Percentiles rank a stretch among this genome's conserved stretches.
Evolutionary conservation across 805 yeast genomes (phyloP).

Genomic region (Lipomyces yamadae): DNA sequence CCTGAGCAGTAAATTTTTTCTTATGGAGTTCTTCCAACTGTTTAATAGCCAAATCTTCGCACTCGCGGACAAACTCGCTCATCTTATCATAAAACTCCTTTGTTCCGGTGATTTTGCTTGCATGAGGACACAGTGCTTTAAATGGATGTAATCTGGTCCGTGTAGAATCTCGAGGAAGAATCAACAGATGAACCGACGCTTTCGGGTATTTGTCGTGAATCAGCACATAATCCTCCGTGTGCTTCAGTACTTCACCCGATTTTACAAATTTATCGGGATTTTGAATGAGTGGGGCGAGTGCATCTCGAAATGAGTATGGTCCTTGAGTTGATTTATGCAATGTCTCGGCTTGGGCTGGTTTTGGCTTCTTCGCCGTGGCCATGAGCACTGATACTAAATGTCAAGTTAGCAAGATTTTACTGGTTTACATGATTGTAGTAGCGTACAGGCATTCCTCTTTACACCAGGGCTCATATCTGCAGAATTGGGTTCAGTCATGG

Average conservation of each 20-base stretch:
- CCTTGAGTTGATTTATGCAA: background rate
- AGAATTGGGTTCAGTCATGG: background rate
- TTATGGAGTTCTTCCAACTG: constrained; percentile 38
- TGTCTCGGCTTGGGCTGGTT: constrained; percentile 1
- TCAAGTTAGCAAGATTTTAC: background rate
- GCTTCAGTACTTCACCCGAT: constrained; percentile 50
- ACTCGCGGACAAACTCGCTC: constrained; percentile 48
- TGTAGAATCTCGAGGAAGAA: constrained; percentile 58
- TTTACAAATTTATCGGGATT: constrained; percentile 50
- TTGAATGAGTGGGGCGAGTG: constrained; percentile 55
- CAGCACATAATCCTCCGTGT: constrained; percentile 60
- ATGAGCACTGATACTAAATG: background rate
- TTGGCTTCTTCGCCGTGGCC: background rate
- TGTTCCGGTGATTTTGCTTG: background rate
- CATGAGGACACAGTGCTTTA: constrained; percentile 50
- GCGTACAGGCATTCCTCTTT: constrained; percentile 8
- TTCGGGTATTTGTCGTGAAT: constrained; percentile 69
- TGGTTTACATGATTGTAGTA: background rate
- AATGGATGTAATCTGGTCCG: constrained; percentile 58
- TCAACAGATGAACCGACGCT: constrained; percentile 60
- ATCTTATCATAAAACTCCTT: constrained; percentile 44
- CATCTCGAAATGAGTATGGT: constrained; percentile 48
- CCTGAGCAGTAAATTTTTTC: constrained; percentile 25
- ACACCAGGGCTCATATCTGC: background rate
- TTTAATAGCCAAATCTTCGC: constrained; percentile 42